phyloP scores from a whole-genome alignment of 495 filamentous ascomycete genomes.

The Parmelia sp. region DNA sequence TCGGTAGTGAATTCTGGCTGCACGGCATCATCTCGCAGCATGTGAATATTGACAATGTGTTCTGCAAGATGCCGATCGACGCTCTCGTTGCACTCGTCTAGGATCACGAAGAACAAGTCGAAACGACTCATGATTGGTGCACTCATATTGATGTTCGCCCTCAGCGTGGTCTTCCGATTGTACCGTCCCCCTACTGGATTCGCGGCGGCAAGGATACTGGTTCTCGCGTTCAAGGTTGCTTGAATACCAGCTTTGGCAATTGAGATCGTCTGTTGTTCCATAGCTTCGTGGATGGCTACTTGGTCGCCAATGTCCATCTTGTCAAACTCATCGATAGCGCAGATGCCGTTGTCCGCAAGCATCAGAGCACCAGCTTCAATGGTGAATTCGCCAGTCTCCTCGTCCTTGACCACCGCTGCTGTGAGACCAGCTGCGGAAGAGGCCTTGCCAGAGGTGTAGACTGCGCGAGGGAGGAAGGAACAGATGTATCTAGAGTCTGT shows the following conservation, averaged over 20 bases:
- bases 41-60: conserved; percentile 94
- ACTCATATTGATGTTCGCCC: conserved; percentile 95
- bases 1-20: conserved; percentile 92
- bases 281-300: conserved; percentile 99
- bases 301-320: conserved; percentile 99
- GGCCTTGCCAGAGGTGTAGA: conserved; percentile 97
- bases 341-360: conserved; percentile 95
- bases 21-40: conserved; percentile 82
- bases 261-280: conserved; percentile 99
- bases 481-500: conserved; percentile 64
- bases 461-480: conserved; percentile 87
- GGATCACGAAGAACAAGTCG: conserved; percentile 97
- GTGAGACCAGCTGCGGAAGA: conserved; percentile 97
- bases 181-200: conserved; percentile 96
- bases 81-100: conserved; percentile 91
- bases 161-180: conserved; percentile 87
- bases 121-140: conserved; percentile 99
- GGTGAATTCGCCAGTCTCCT: conserved; percentile 97
- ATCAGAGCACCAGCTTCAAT: conserved; percentile 98
- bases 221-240: conserved; percentile 91
- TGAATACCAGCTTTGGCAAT: conserved; percentile 99
- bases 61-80: conserved; percentile 85
- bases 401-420: conserved; percentile 93
- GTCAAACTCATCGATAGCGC: conserved; percentile 98
- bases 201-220: conserved; percentile 89